Base-by-base conservation (phyloP, 116 monocot genomes). In the Iris pallida region DNA sequence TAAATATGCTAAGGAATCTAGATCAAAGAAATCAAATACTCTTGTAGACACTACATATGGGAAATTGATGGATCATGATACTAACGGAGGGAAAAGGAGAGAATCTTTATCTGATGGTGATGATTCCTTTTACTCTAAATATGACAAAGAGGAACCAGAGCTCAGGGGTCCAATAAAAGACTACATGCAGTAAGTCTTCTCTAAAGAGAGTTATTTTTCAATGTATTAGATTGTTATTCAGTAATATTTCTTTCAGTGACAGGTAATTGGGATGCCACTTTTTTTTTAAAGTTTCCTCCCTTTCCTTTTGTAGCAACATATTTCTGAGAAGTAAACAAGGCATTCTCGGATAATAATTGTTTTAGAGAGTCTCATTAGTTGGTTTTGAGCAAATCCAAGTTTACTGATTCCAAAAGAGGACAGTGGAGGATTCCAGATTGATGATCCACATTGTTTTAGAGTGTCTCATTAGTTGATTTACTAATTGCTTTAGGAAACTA, bases 151-250 rank as follows among this genome's bases (percentile, higher is more conserved):
- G 59, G 74, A 73, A 10, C 88, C 89, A 16, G 83, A 83, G 44
- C 76, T 90, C 16, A 90, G 79, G 80, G 88, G 82, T 45, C 85
- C 86, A 59, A 88, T 98, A 59, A 78, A 80, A 73, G 82, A 98
- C 49, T 83, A 66, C 63, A 44, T 42, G 9, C 85, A 87, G 94
- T 94, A 81, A 90, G 30, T 30, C 2, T 30, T 30, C 30, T 30
- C 30, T 30, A 30, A 30, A 30, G n/a, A n/a, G n/a, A n/a, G 90
- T 80, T 42, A 16, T 47, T 41, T 64, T 11, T 15, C 11, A 51
- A 52, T 20, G 19, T 11, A 44, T 61, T 61, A 42, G 2, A 19
- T 61, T 42, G 14, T 14, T 41, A 6, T 15, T 11, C 59, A 61
- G n/a, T 30, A 30, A 30, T 30, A 30, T 30, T 30, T 30, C 30